Conservation (phyloP, 2,329 filamentous ascomycete species). For the Thermomyces lanuginosus region DNA sequence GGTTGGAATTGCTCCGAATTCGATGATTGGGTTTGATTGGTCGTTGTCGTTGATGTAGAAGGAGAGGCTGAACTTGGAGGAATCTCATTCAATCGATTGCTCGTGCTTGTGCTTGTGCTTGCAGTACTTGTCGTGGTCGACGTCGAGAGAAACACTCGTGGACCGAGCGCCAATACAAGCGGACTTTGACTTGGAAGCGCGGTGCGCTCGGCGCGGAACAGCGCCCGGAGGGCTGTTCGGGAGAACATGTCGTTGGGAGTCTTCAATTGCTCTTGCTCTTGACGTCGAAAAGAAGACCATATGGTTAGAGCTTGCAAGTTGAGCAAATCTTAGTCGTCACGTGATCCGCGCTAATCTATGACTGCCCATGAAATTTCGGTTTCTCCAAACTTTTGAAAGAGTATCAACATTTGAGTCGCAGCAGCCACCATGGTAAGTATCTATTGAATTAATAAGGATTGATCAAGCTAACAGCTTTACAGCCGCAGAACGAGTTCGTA, state of each 20-base stretch:
- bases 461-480: conserved; percentile 2
- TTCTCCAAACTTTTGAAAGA: background rate
- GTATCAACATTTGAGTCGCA: background rate
- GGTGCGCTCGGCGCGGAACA: conserved; percentile 12
- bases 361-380: too few species aligned
- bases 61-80: conserved; percentile 1
- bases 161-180: conserved; percentile 10
- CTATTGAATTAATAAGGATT: background rate
- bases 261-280: too few species aligned
- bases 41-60: background rate
- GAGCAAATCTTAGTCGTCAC: too few species aligned
- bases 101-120: conserved; percentile 6
- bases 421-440: conserved; percentile 4
- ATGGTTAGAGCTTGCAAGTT: too few species aligned
- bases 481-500: conserved; percentile 32
- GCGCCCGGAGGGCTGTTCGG: conserved; percentile 17
- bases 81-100: too few species aligned
- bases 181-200: conserved; percentile 3
- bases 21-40: conserved; percentile 3
- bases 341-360: too few species aligned
- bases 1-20: conserved; percentile 11
- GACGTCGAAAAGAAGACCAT: conserved; percentile 10
- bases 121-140: conserved; percentile 3
- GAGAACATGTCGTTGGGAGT: conserved; percentile 25
- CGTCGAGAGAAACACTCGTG: conserved; percentile 23